phyloP scores from a whole-genome alignment of 495 filamentous ascomycete species.

The Penicillium angulare region DNA sequence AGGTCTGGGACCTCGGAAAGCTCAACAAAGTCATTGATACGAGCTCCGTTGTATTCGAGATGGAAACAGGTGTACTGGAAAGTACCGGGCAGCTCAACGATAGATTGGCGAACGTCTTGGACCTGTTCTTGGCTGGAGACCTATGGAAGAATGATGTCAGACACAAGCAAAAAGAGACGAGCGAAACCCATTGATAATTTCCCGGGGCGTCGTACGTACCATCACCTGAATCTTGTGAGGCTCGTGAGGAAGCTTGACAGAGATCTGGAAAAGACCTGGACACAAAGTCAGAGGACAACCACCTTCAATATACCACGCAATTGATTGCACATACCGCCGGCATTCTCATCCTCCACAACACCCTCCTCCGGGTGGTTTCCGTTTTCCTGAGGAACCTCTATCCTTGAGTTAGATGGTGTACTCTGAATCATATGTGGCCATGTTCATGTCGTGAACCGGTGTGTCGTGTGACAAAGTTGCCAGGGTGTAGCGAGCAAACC shows the following conservation, averaged over 20 bases:
- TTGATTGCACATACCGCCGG: slow-evolving; percentile 35
- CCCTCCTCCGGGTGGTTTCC: slow-evolving; percentile 34
- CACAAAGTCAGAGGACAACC: slow-evolving; percentile 14
- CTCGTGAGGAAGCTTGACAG: slow-evolving; percentile 78
- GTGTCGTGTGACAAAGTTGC: slow-evolving; percentile 10
- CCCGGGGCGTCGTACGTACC: no score
- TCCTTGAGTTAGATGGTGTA: slow-evolving; percentile 23
- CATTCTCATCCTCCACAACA: slow-evolving; percentile 38
- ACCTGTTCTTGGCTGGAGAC: slow-evolving; percentile 93
- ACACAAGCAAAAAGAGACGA: background rate
- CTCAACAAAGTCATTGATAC: slow-evolving; percentile 93
- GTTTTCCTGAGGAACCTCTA: slow-evolving; percentile 40
- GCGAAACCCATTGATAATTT: background rate
- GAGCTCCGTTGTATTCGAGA: slow-evolving; percentile 78
- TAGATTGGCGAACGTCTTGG: slow-evolving; percentile 94
- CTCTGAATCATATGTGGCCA: background rate
- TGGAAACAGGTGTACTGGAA: slow-evolving; percentile 99
- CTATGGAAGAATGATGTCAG: slow-evolving; percentile 41
- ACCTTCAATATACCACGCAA: background rate
- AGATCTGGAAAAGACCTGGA: slow-evolving; percentile 72
- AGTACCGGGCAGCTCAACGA: slow-evolving; percentile 89
- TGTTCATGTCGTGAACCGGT: slow-evolving; percentile 7
- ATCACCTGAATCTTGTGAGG: slow-evolving; percentile 78
- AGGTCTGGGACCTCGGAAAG: slow-evolving; percentile 87
- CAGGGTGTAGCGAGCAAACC: slow-evolving; percentile 13